A percentile compares a stretch with the other conserved stretches of the same genome.
phyloP scores from a whole-genome alignment of 2,329 filamentous ascomycete species.

The Phyllosticta citrichinensis region DNA sequence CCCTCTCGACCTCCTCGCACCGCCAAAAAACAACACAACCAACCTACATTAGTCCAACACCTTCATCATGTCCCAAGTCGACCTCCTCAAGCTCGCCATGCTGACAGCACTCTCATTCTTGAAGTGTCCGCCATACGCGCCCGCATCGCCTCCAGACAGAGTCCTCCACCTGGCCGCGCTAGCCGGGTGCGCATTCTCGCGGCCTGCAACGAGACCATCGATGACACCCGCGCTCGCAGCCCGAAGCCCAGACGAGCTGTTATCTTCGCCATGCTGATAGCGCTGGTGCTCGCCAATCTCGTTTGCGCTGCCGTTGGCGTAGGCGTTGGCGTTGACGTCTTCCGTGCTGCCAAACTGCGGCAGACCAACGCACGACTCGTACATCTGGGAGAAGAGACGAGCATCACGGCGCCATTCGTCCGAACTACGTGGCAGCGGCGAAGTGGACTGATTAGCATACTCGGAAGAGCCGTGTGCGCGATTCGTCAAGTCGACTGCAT shows the following conservation, averaged over 20 bases:
- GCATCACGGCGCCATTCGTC: constrained; percentile 14
- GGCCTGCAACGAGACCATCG: neutral
- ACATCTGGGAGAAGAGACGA: constrained; percentile 25
- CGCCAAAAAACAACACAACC: neutral
- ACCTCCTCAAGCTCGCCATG: neutral
- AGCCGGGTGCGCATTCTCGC: neutral
- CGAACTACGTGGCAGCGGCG: neutral
- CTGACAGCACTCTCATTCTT: neutral
- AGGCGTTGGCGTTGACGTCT: neutral
- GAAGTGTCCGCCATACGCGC: neutral
- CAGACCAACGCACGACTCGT: constrained; percentile 22
- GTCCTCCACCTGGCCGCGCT: neutral
- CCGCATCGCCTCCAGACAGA: neutral
- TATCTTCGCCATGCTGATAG: neutral
- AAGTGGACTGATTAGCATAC: neutral
- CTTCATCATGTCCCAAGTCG: neutral
- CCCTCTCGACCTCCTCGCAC: neutral
- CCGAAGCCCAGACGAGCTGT: neutral
- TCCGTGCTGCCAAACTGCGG: constrained; percentile 6
- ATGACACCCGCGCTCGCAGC: neutral
- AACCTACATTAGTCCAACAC: neutral
- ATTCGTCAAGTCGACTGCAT: neutral
- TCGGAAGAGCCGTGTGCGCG: neutral
- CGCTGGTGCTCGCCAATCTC: neutral
- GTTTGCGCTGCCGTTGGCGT: neutral